A percentile compares a stretch with the other conserved stretches of the same genome.
Conservation (phyloP, 345 rosid species). For the Murraya koenigii region DNA sequence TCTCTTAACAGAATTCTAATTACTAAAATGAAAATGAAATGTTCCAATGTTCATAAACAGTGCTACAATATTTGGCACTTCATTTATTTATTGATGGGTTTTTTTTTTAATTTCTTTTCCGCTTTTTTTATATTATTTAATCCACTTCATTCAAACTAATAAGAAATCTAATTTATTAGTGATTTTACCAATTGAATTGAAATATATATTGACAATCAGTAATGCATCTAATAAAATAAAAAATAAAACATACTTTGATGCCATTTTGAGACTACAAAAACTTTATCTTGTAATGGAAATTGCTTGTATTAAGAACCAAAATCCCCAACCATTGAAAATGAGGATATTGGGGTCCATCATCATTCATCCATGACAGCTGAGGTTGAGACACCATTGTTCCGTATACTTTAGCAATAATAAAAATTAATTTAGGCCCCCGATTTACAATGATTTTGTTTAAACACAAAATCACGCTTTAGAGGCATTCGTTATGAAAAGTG, state of each 20-base stretch:
- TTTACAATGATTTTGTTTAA: not conserved
- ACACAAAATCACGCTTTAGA: not conserved
- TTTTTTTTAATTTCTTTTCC: too few relatives aligned
- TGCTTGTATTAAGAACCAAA: not conserved
- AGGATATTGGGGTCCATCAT: not conserved
- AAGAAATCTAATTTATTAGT: too few relatives aligned
- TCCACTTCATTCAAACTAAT: too few relatives aligned
- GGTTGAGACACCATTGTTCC: not conserved
- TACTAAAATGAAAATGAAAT: too few relatives aligned
- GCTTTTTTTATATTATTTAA: too few relatives aligned
- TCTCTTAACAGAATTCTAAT: not conserved
- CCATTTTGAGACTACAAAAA: not conserved
- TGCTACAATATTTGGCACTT: not conserved
- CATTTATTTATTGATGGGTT: not conserved
- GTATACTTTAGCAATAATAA: not conserved
- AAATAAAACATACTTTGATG: not conserved
- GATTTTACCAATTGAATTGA: too few relatives aligned
- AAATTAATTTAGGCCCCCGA: not conserved
- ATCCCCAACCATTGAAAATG: not conserved
- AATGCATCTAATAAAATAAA: too few relatives aligned
- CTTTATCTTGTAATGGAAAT: not conserved
- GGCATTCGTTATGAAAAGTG: not conserved
- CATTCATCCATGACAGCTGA: too few relatives aligned
- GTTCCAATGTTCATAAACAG: not conserved
- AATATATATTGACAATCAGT: too few relatives aligned